phyloP scores from a whole-genome alignment of 208 protist genomes.

The Wallacemonas sp. region DNA sequence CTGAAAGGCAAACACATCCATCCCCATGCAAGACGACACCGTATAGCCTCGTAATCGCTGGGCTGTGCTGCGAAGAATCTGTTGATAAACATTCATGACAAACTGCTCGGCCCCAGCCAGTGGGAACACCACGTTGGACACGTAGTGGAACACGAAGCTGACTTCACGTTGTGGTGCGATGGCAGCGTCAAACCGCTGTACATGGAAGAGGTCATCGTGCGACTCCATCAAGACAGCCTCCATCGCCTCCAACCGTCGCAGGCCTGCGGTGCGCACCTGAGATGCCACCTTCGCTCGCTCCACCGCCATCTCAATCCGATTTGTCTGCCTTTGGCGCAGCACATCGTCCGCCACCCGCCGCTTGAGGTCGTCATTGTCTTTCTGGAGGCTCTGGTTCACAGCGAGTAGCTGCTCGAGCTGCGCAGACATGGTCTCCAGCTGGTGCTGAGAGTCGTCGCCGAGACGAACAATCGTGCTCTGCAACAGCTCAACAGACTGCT shows the following conservation, averaged over 20 bases:
- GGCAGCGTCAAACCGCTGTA: constrained; percentile 70
- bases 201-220: constrained; percentile 81
- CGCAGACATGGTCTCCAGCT: constrained; percentile 46
- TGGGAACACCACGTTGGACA: constrained; percentile 39
- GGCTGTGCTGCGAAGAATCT: constrained; percentile 47
- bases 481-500: constrained; percentile 54
- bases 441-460: constrained; percentile 47
- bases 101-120: constrained; percentile 52
- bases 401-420: constrained; percentile 30
- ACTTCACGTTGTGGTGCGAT: constrained; percentile 67
- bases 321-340: constrained; percentile 63
- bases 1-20: constrained; percentile 81
- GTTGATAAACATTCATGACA: constrained; percentile 64
- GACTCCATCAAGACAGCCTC: constrained; percentile 77
- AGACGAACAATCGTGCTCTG: constrained; percentile 49
- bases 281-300: constrained; percentile 48
- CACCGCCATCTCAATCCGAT: constrained; percentile 70
- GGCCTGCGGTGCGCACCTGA: constrained; percentile 54
- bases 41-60: constrained; percentile 45
- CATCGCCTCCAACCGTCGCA: constrained; percentile 59
- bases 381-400: constrained; percentile 27
- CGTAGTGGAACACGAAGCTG: constrained; percentile 79
- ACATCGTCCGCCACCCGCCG: constrained; percentile 72
- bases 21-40: constrained; percentile 34
- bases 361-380: constrained; percentile 74